Evolutionary conservation across 2,329 filamentous ascomycete genomes (phyloP), one percentile per base, ranked within the genome.

Genomic region (Dactylellina parvicollis): DNA sequence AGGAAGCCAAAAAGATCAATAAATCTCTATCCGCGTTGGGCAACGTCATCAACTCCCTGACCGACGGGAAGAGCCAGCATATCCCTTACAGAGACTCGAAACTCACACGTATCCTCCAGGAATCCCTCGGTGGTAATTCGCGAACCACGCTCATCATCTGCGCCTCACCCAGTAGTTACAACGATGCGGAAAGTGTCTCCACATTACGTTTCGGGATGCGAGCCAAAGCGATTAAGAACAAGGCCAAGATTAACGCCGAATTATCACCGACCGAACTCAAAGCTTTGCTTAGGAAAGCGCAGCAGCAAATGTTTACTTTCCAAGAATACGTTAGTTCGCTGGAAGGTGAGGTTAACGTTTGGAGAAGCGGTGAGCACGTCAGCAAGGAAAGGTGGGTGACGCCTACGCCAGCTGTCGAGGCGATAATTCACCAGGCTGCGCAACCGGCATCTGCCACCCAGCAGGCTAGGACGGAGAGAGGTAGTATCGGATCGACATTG

Each of bases 71-170:
- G 82, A 90, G 88, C 75, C 94, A 96, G 77, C 95, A 99, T 81
- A 91, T 99, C 95, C 95, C 95, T 0, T 99, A 99, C 83, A 88
- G 95, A 78, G 98, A 99, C 83, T 98, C 94, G 75, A 99, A 98
- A 79, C 88, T 99, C 61, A 99, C 95, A 0, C 89, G 95, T 61
- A 85, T 99, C 3, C 87, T 99, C 59, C 99, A 99, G 79, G 99
- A 99, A 82, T 96, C 94, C 0, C 86, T 99, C 0, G 95, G 95
- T 30, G 95, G 95, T 4, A 99, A 99, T 98, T 96, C 85, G 95
- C 92, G 82, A 99, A 96, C 95, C 82, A 95, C 99, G 80, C 98
- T 99, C 94, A 98, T 99, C 80, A 95, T 99, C 24, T 99, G 95
- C 79, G 91, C 98, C 62, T 97, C 93, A 77, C 95, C 95, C 1